A percentile compares a stretch with the other conserved stretches of the same genome.
Conservation (phyloP, 1,139 yeast species). For the Saccharomyces hybrid region DNA sequence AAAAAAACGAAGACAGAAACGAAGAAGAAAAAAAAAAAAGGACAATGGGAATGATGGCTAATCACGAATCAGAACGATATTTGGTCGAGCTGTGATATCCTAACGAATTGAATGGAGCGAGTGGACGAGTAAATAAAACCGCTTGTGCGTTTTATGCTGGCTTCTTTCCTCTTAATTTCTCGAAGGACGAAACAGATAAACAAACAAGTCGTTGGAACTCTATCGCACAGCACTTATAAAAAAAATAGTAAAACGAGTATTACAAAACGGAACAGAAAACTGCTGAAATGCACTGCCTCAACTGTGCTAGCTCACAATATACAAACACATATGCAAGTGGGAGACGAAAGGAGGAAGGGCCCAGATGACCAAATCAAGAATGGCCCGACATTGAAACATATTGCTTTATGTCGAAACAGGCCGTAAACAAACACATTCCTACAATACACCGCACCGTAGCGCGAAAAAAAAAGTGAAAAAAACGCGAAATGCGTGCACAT, state of each 20-base stretch:
- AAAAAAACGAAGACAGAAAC: not conserved
- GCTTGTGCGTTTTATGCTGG: not conserved
- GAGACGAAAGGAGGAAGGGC: not conserved
- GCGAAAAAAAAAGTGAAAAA: not conserved
- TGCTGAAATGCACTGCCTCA: not conserved
- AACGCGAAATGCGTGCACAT: conserved; percentile 6
- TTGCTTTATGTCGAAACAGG: not conserved
- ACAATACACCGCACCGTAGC: not conserved
- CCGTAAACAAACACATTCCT: not conserved
- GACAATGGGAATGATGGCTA: not conserved
- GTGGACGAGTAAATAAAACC: not conserved
- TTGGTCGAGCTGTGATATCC: not conserved
- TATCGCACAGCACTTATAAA: not conserved
- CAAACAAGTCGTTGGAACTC: not conserved
- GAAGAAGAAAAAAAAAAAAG: not conserved
- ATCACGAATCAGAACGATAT: not conserved
- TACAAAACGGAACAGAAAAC: not conserved
- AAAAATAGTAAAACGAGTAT: not conserved
- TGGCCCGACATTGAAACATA: not conserved
- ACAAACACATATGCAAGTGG: not conserved
- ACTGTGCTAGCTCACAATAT: not conserved
- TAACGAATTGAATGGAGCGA: not conserved
- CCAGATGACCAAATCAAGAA: not conserved
- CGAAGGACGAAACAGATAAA: not conserved
- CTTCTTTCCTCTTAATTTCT: not conserved